A percentile compares a stretch with the other conserved stretches of the same genome.
phyloP scores from a whole-genome alignment of 2,329 filamentous ascomycete species.

The Diaporthe destruens region DNA sequence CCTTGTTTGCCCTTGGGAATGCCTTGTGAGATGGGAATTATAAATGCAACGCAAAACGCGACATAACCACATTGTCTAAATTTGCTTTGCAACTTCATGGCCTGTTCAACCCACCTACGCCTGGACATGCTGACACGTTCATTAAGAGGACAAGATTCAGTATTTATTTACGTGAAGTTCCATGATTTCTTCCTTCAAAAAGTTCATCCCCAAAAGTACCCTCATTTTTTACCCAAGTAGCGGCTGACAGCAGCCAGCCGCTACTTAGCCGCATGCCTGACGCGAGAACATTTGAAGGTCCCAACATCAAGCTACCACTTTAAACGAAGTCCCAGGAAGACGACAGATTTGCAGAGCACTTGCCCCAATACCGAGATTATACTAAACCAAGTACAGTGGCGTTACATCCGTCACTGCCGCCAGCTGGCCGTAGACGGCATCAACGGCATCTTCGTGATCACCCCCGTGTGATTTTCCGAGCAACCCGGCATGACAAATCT shows the following conservation, averaged over 20 bases:
- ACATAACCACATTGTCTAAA: accelerated
- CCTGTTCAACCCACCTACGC: too few relatives aligned
- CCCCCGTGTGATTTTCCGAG: not conserved
- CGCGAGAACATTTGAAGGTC: not conserved
- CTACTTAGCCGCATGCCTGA: not conserved
- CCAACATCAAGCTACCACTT: not conserved
- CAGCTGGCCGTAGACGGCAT: not conserved
- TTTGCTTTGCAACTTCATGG: too few relatives aligned
- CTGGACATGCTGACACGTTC: too few relatives aligned
- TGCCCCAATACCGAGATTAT: not conserved
- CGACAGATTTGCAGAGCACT: not conserved
- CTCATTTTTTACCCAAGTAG: not conserved
- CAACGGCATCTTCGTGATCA: constrained; percentile 6
- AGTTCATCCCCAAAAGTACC: not conserved
- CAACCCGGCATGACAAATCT: not conserved
- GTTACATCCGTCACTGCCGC: not conserved
- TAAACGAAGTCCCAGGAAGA: not conserved
- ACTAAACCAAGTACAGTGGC: not conserved
- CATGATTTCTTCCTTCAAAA: not conserved
- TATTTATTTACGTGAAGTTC: too few relatives aligned
- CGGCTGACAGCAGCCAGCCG: not conserved
- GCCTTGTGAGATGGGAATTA: not conserved
- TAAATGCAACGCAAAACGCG: not conserved
- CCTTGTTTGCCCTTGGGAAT: not conserved
- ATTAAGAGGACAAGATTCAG: not conserved